These are phyloP conservation scores for Talaromyces sp. DNA, from an alignment of 2,329 filamentous ascomycete genomes.

Conservation along the genomic window DNA sequence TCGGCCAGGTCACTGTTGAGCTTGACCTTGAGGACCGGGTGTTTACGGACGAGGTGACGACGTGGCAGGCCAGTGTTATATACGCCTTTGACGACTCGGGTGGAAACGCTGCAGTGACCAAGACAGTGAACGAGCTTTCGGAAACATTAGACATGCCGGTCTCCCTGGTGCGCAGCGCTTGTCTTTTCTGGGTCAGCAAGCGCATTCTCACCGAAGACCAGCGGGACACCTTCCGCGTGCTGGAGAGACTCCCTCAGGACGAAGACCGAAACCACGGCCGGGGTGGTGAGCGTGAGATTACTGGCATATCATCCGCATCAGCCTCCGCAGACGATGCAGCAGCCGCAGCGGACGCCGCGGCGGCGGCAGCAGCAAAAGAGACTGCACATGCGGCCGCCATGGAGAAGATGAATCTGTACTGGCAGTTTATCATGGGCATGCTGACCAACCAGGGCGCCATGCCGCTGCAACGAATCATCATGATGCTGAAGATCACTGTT, in stretches of 20 bases:
- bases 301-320: conserved; percentile 20
- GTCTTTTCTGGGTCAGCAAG: conserved; percentile 59
- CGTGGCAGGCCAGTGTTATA: conserved; percentile 84
- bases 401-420: conserved; percentile 70
- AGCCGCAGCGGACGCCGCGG: conserved; percentile 37
- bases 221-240: conserved; percentile 50
- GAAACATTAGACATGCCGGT: conserved; percentile 51
- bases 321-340: conserved; percentile 25
- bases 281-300: conserved; percentile 15
- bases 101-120: conserved; percentile 26
- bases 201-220: conserved; percentile 45
- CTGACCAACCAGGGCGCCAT: conserved; percentile 85
- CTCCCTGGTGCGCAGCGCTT: conserved; percentile 52
- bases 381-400: conserved; percentile 54
- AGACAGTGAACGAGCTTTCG: conserved; percentile 40
- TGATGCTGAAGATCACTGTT: conserved; percentile 93
- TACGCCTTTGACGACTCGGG: conserved; percentile 64
- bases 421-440: conserved; percentile 92
- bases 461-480: conserved; percentile 73
- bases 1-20: conserved; percentile 74
- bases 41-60: conserved; percentile 64
- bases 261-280: conserved; percentile 18
- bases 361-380: conserved; percentile 38
- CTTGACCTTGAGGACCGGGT: conserved; percentile 77
- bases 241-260: conserved; percentile 47